Evolutionary conservation across 495 filamentous ascomycete species (phyloP).

Genomic region (Aspergillus hancockii): DNA sequence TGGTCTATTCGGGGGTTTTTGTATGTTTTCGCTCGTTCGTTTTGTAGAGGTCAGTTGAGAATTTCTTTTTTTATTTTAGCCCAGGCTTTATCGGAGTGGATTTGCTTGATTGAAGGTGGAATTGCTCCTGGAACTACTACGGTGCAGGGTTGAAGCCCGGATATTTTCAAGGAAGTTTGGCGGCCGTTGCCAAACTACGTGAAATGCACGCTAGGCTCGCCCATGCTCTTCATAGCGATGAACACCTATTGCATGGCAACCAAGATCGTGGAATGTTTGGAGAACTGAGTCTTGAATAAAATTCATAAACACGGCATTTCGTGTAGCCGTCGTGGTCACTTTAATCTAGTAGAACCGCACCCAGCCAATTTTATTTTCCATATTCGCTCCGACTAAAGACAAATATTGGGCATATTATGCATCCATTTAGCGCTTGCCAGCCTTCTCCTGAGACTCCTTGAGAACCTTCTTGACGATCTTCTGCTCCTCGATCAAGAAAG

Average conservation of each 20-base stretch:
- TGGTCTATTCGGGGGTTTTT: background rate
- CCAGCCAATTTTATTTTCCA: slow-evolving; percentile 37
- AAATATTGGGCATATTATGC: slow-evolving; percentile 43
- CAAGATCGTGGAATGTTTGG: background rate
- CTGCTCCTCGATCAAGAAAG: slow-evolving; percentile 99
- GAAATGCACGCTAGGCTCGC: background rate
- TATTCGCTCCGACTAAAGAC: slow-evolving; percentile 44
- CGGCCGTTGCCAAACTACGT: background rate
- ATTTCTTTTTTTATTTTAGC: background rate
- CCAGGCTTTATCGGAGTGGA: background rate
- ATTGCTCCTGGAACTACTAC: background rate
- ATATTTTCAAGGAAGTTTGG: background rate
- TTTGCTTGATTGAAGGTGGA: background rate
- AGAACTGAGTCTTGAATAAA: slow-evolving; percentile 11
- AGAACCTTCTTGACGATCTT: slow-evolving; percentile 99
- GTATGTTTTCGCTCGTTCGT: background rate
- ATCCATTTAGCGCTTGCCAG: slow-evolving; percentile 51
- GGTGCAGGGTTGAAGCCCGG: background rate
- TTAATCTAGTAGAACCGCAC: slow-evolving; percentile 25
- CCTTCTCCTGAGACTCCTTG: slow-evolving; percentile 88
- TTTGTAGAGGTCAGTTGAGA: background rate
- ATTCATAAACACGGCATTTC: slow-evolving; percentile 11
- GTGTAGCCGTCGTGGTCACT: slow-evolving; percentile 20
- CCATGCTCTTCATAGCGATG: background rate
- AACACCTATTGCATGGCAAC: background rate